Percentiles rank a stretch among this genome's conserved stretches.
phyloP scores from a whole-genome alignment of 2,329 filamentous ascomycete genomes.

The Didymella arachidicola region DNA sequence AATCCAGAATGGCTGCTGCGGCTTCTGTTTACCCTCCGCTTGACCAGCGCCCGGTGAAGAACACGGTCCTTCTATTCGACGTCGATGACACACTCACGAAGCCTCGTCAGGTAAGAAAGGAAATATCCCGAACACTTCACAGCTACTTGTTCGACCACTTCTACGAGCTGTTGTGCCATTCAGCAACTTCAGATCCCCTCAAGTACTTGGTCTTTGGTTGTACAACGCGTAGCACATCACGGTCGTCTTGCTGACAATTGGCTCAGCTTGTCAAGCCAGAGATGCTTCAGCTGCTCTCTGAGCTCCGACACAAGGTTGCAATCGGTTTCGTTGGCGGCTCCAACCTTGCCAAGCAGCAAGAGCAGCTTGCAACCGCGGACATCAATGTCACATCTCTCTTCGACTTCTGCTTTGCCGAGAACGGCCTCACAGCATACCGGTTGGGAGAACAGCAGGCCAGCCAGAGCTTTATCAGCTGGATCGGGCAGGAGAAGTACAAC shows the following conservation, averaged over 20 bases:
- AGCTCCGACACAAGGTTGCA: slow-evolving; percentile 84
- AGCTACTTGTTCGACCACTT: background rate
- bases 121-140: background rate
- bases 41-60: slow-evolving; percentile 83
- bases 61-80: slow-evolving; percentile 95
- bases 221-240: background rate
- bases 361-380: slow-evolving; percentile 78
- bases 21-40: slow-evolving; percentile 72
- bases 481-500: slow-evolving; percentile 88
- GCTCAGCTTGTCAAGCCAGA: slow-evolving; percentile 73
- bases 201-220: background rate
- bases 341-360: slow-evolving; percentile 92
- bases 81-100: slow-evolving; percentile 92
- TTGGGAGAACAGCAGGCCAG: slow-evolving; percentile 77
- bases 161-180: background rate
- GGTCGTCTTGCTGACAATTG: slow-evolving; percentile 20
- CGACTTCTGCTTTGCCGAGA: slow-evolving; percentile 98
- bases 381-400: slow-evolving; percentile 83
- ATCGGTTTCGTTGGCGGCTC: slow-evolving; percentile 94
- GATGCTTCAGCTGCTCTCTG: slow-evolving; percentile 80
- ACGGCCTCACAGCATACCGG: slow-evolving; percentile 91
- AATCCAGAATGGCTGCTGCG: slow-evolving; percentile 51
- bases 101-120: slow-evolving; percentile 69
- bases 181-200: background rate
- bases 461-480: slow-evolving; percentile 88